These are phyloP conservation scores for Suhomyces sp. DNA, from an alignment of 805 yeast genomes.

Conservation along the genomic window DNA sequence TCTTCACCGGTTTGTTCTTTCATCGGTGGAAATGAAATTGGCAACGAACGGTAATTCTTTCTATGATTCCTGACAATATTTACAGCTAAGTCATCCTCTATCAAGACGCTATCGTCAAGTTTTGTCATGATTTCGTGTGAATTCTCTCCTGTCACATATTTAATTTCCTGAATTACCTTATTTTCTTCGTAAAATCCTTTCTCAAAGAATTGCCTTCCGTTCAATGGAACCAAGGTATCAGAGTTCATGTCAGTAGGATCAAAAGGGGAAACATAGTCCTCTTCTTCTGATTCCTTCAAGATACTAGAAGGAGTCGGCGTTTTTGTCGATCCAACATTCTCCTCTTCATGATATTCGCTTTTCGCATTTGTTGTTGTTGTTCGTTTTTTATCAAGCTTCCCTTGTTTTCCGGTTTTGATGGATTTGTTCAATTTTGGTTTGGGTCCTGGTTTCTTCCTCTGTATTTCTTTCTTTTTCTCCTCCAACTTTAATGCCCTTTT, in stretches of 20 bases:
- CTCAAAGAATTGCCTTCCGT: slow-evolving; percentile 16
- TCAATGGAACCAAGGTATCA: slow-evolving; percentile 27
- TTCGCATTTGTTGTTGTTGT: slow-evolving; percentile 14
- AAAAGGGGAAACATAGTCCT: slow-evolving; percentile 35
- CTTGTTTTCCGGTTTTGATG: no score
- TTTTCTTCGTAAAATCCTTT: slow-evolving; percentile 16
- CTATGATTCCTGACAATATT: slow-evolving; percentile 27
- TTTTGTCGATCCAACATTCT: no score
- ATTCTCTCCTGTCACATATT: not conserved
- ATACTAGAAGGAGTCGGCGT: no score
- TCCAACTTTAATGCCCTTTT: slow-evolving; percentile 5
- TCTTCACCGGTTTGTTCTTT: slow-evolving; percentile 9
- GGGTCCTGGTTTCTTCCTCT: not conserved
- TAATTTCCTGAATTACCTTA: slow-evolving; percentile 5
- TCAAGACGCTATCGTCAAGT: slow-evolving; percentile 19
- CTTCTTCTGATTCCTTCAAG: slow-evolving; percentile 28
- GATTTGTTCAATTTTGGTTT: no score
- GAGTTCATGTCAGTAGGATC: slow-evolving; percentile 37
- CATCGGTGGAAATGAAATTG: slow-evolving; percentile 38
- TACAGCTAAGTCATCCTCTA: slow-evolving; percentile 31
- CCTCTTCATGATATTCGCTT: slow-evolving; percentile 15
- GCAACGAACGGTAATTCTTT: slow-evolving; percentile 34
- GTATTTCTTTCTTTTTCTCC: slow-evolving; percentile 9
- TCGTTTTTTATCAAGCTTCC: slow-evolving; percentile 11
- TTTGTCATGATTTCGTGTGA: slow-evolving; percentile 15